Conservation (phyloP, 2,329 filamentous ascomycete species). For the Samsoniella hepiali region DNA sequence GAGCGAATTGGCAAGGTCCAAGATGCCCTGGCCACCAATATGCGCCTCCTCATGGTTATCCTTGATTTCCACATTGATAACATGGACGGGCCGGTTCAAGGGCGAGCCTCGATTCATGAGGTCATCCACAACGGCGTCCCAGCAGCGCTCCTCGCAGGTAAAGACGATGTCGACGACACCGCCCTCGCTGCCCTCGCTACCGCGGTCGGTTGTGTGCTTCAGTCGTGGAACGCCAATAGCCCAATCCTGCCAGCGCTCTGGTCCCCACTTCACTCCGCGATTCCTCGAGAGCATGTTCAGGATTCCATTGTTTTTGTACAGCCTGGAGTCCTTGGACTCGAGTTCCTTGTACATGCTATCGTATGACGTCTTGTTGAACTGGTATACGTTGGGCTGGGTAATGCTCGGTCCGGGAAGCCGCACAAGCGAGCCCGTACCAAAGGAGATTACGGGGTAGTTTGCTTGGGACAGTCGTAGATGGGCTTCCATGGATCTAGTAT, state of each 20-base stretch:
- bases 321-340: constrained; percentile 73
- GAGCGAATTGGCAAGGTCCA: constrained; percentile 82
- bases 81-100: constrained; percentile 89
- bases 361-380: constrained; percentile 97
- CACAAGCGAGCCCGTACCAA: constrained; percentile 92
- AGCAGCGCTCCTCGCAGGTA: constrained; percentile 96
- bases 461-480: constrained; percentile 86
- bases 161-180: constrained; percentile 93
- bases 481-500: constrained; percentile 87
- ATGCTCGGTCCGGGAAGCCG: constrained; percentile 89
- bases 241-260: constrained; percentile 98
- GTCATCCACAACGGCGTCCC: constrained; percentile 96
- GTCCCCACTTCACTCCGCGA: constrained; percentile 86
- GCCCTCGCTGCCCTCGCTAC: constrained; percentile 76
- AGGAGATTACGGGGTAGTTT: constrained; percentile 93
- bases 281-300: constrained; percentile 96
- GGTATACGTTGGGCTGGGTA: constrained; percentile 92
- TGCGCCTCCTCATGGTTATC: constrained; percentile 97
- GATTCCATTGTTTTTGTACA: constrained; percentile 90
- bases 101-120: constrained; percentile 79
- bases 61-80: constrained; percentile 97
- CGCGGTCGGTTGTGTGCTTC: constrained; percentile 72
- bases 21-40: constrained; percentile 83
- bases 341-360: constrained; percentile 92
- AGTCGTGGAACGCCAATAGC: constrained; percentile 78